Evolutionary conservation across 2,329 filamentous ascomycete genomes (phyloP), one percentile per base, ranked within the genome.

Genomic region (Phaeophleospora eucalypticola): DNA sequence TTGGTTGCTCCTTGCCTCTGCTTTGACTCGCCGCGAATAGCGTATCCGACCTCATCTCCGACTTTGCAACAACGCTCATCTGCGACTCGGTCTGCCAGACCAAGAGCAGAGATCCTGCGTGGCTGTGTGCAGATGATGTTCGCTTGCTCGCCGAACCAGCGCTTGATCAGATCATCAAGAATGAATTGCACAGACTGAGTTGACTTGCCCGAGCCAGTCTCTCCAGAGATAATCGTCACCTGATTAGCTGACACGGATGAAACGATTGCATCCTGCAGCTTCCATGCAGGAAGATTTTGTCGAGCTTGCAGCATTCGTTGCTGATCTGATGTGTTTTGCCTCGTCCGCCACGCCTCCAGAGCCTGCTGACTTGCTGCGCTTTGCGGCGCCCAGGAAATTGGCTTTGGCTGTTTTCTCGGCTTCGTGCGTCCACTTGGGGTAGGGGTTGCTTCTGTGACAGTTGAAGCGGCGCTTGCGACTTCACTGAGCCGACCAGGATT

Each of bases 71-170:
- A 95, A 51, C 93, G 81, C 68, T 98, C 93, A 56, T 95, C 90
- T 37, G 89, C 89, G 2, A 98, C 93, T 58, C 93, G 84, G 67
- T 98, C 93, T 2, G 93, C 94, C 49, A 98, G 78, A 41, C 93
- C 90, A 8, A 98, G 78, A 2, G 93, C 93, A 20, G 91, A 96
- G 52, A 98, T 97, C 65, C 93, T 82, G 48, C 93, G 83, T 17
- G 93, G 93, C 61, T 98, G 93, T 0, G 93, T 98, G 60, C 95
- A 95, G 50, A 98, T 82, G 53, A 98, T 95, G 61, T 94, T 96
- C 24, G 84, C 87, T 10, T 81, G 81, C 10, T 79, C 80, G 2
- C 91, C 93, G 7, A 94, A 75, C 6, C 84, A 81, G 37, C 80
- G 77, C 51, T 79, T 76, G 58, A 96, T 95, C 53, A 97, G 73